Conservation (phyloP, 108 stramenopile species). For the Aurantiochytrium sp. region DNA sequence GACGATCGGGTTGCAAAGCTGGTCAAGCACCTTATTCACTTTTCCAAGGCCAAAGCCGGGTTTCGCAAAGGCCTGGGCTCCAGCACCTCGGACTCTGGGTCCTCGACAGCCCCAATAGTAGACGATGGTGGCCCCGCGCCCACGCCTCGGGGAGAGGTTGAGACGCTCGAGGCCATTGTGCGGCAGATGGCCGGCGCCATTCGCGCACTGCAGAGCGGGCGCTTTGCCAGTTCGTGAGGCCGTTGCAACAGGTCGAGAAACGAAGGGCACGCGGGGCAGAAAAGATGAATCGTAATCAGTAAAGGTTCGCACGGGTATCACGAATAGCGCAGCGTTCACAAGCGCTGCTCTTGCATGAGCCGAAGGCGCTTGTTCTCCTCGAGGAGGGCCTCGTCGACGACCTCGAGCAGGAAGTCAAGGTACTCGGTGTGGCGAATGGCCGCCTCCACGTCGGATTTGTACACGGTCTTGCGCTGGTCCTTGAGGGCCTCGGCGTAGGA, state of each 20-base stretch:
- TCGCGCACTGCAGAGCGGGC: not conserved
- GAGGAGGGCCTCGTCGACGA: not conserved
- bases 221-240: too few species aligned
- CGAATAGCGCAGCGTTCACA: too few species aligned
- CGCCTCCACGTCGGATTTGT: constrained; percentile 77
- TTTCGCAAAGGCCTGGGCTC: too few species aligned
- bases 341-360: not conserved
- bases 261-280: too few species aligned
- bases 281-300: too few species aligned
- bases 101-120: too few species aligned
- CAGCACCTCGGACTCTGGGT: too few species aligned
- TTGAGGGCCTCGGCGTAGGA: not conserved
- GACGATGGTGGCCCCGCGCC: too few species aligned
- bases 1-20: not conserved
- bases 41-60: not conserved
- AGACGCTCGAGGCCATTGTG: not conserved
- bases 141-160: too few species aligned
- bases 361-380: not conserved
- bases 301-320: too few species aligned
- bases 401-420: constrained; percentile 55
- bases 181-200: not conserved
- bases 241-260: too few species aligned
- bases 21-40: not conserved
- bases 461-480: constrained; percentile 63
- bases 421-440: constrained; percentile 77